Evolutionary conservation across 1,284 basidiomycete genomes (phyloP), one percentile per base, ranked within the genome.

Genomic region (Thelephora terrestris): DNA sequence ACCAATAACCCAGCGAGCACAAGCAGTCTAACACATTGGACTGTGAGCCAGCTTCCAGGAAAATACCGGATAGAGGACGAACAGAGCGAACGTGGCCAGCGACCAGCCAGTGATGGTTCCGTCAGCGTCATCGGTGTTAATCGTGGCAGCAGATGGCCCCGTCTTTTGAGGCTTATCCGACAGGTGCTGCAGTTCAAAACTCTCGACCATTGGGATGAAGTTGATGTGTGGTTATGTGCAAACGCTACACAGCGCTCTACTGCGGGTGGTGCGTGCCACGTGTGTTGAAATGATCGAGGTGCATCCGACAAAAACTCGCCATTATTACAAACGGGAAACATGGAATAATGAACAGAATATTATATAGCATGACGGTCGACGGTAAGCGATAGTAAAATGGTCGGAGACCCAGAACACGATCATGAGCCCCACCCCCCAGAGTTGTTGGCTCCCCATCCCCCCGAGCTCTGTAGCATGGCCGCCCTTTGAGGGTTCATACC

Each of bases 401-500:
- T 32, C 9, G 12, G 9, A 32, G 29, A 14, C 12, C 7, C 12
- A 14, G 4, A 12, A 32, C 50, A 61, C 65, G 4, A 65, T 61
- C 9, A 42, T 24, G 14, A 45, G 40, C 5, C 45, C 49, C 23
- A 43, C 27, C 32, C 34, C 29, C 29, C 29, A 10, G 29, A 32
- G 29, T 32, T 32, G 29, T 6, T 38, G 16, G 51, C 25, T 36
- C 62, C 65, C 67, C 71, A 71, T 40, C 64, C 58, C 10, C 57
- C 59, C 3, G 58, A 56, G 43, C 68, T 65, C 57, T 79, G 78
- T 49, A 82, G 71, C 71, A 81, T 71, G 6, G 77, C 75, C 32
- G 79, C 75, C 37, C 81, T 75, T 44, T 71, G 69, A 43, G 80
- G 78, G 55, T 85, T 81, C 69, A 83, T 76, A 24, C 78, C 76